Evolutionary conservation across 108 stramenopile species (phyloP).

Genomic region (Schizochytrium sp.): DNA sequence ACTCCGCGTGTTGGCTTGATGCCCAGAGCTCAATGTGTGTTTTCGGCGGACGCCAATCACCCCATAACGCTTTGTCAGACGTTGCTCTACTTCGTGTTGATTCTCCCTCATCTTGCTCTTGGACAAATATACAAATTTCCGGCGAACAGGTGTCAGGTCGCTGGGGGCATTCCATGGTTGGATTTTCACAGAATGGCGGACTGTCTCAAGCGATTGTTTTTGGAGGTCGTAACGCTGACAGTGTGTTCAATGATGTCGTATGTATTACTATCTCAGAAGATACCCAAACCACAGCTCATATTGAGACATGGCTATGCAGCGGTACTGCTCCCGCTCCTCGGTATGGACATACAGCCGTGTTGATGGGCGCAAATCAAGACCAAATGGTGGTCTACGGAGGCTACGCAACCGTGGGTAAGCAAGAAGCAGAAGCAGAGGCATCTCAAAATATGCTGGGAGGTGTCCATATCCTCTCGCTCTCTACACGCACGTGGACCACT

Average conservation of each 20-base stretch:
- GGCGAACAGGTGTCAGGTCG: not conserved
- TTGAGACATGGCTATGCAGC: no score
- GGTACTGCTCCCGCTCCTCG: not conserved
- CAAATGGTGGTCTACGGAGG: conserved; percentile 15
- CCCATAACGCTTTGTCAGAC: not conserved
- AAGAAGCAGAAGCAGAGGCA: not conserved
- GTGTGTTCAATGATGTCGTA: not conserved
- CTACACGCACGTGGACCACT: conserved; percentile 32
- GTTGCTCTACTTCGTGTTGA: not conserved
- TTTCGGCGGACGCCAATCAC: conserved; percentile 2
- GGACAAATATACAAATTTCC: not conserved
- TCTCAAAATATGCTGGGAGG: conserved; percentile 38
- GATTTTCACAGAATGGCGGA: no score
- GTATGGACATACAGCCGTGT: not conserved
- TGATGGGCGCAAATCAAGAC: not conserved
- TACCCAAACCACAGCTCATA: no score
- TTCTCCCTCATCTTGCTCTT: not conserved
- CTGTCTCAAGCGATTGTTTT: not conserved
- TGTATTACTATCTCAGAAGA: not conserved
- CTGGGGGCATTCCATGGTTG: conserved; percentile 1
- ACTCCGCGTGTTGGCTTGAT: conserved; percentile 24
- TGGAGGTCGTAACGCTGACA: conserved; percentile 46
- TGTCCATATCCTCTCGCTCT: not conserved
- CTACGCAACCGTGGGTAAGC: not conserved
- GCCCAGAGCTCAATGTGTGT: not conserved